Percentiles rank a stretch among this genome's conserved stretches.
These are phyloP conservation scores for Microcos paniculata DNA, from an alignment of 345 rosid species.

Conservation along the genomic window DNA sequence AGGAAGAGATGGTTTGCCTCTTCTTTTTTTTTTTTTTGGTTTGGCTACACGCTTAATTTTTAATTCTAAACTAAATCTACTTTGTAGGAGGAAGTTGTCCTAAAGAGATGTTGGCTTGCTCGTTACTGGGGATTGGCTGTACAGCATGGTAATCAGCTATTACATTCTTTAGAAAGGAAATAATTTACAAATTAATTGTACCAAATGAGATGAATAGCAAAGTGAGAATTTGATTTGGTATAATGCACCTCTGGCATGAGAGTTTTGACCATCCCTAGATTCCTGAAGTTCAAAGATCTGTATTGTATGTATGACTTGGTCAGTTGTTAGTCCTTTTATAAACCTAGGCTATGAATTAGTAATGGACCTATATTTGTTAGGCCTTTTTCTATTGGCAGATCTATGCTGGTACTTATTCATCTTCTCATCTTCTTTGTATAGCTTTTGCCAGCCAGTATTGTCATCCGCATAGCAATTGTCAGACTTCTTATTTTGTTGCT, in stretches of 20 bases:
- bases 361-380: not conserved
- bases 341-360: not conserved
- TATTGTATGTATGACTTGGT: not conserved
- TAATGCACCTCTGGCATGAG: not conserved
- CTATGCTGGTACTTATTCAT: too few species aligned
- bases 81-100: slow-evolving; percentile 92
- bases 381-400: too few species aligned
- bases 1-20: slow-evolving; percentile 84
- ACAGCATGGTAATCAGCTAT: slow-evolving; percentile 62
- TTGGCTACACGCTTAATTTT: slow-evolving; percentile 17
- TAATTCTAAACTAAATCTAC: slow-evolving; percentile 18
- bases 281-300: not conserved
- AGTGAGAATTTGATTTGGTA: not conserved
- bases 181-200: slow-evolving; percentile 2
- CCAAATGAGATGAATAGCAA: not conserved
- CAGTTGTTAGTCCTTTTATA: not conserved
- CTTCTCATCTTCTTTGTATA: not conserved
- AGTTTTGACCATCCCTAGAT: not conserved
- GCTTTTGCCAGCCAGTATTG: not conserved
- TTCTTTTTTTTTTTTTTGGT: slow-evolving; percentile 13
- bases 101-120: slow-evolving; percentile 99
- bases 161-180: not conserved
- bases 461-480: not conserved
- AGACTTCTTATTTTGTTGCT: not conserved
- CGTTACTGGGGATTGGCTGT: slow-evolving; percentile 95